Evolutionary conservation across 2,329 filamentous ascomycete species (phyloP), one percentile per base, ranked within the genome.

Genomic region (Aspergillus fijiensis): DNA sequence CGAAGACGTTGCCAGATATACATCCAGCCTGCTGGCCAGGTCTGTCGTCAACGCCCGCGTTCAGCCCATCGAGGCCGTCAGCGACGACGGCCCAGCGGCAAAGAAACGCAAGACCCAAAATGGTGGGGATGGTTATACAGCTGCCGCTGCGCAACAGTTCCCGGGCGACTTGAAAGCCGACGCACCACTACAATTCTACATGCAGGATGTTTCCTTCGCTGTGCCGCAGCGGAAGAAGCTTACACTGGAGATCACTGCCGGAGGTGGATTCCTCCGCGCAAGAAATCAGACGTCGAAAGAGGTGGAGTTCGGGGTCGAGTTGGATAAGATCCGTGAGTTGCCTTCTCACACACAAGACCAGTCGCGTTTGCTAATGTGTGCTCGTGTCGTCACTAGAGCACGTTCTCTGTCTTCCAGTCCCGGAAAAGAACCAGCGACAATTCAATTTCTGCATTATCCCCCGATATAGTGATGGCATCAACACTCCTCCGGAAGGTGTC

Each of bases 181-280:
- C 61, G 64, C 68, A 51, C 66, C 71, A 9, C 57, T 77, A 49
- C 73, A 77, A 39, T 80, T 82, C 60, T 80, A 80, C 60, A 76
- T 81, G 61, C 78, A 80, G 58, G 85, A 87, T 65, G 76, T 86
- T 57, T 86, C 84, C 58, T 87, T 88, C 72, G 80, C 84, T 16
- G 79, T 87, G 0, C 86, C 86, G 3, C 83, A 85, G 66, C 78
- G 86, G 56, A 89, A 88, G 77, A 88, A 88, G 76, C 77, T 87
- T 61, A 83, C 79, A 51, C 76, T 89, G 29, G 82, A 87, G 69
- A 71, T 88, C n/a, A 77, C 84, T 39, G 73, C 74, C 51, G 70
- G 70, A 55, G 67, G 65, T 60, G 66, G 67, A n/a, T 81, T 69
- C 55, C 74, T 85, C 42, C 77, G 81, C 49, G 81, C 79, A 29